phyloP scores from a whole-genome alignment of 2,329 filamentous ascomycete species.

The Penicillium thymicola region DNA sequence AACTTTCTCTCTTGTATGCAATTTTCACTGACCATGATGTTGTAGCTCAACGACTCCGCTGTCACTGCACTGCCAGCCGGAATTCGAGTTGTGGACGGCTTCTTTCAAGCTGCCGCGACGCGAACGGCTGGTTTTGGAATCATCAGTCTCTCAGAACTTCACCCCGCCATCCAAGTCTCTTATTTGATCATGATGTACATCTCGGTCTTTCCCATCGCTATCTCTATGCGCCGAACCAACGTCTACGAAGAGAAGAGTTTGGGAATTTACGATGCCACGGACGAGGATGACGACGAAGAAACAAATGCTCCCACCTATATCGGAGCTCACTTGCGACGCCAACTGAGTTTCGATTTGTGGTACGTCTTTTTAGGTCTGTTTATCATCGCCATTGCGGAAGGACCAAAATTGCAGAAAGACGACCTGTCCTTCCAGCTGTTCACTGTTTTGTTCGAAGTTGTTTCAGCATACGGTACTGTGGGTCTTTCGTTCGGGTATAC shows the following conservation, averaged over 20 bases:
- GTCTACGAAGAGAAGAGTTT: slow-evolving; percentile 82
- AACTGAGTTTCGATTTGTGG: slow-evolving; percentile 97
- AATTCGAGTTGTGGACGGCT: slow-evolving; percentile 75
- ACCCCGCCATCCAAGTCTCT: slow-evolving; percentile 88
- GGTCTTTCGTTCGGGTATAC: slow-evolving; percentile 84
- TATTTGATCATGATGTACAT: slow-evolving; percentile 99
- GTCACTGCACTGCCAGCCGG: slow-evolving; percentile 68
- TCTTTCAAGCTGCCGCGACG: slow-evolving; percentile 87
- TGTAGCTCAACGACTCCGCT: slow-evolving; percentile 65
- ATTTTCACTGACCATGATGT: slow-evolving; percentile 12
- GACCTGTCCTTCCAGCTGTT: slow-evolving; percentile 64
- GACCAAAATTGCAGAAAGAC: slow-evolving; percentile 62
- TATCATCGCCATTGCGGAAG: slow-evolving; percentile 86
- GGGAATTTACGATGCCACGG: slow-evolving; percentile 64
- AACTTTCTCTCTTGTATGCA: not conserved
- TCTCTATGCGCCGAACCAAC: slow-evolving; percentile 88
- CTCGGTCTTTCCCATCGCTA: slow-evolving; percentile 93
- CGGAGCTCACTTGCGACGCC: slow-evolving; percentile 82
- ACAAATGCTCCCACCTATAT: slow-evolving; percentile 74
- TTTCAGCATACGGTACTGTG: slow-evolving; percentile 92
- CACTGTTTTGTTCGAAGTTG: slow-evolving; percentile 73
- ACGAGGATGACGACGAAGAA: slow-evolving; percentile 50
- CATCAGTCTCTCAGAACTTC: slow-evolving; percentile 71
- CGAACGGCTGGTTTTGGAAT: slow-evolving; percentile 87
- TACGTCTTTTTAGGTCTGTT: slow-evolving; percentile 94